Evolutionary conservation across 768 basidiomycete genomes (phyloP).

Genomic region (Lactarius akahatsu): DNA sequence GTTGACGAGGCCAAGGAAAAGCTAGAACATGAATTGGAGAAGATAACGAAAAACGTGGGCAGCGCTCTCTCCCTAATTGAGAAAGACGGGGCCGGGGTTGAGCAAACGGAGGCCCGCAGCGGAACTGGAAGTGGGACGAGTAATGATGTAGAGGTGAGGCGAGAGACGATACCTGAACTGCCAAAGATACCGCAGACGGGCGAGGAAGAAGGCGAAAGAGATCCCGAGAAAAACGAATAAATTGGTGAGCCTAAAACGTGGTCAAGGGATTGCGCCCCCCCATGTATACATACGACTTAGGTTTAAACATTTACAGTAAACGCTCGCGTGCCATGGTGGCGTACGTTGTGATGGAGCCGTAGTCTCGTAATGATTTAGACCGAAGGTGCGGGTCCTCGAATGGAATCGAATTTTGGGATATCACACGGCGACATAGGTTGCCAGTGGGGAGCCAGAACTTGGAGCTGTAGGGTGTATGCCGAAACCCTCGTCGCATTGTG

Average conservation of each 20-base stretch:
- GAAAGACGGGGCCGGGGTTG: neutral
- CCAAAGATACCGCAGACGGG: constrained; percentile 3
- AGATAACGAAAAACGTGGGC: constrained; percentile 13
- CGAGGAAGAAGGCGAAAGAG: neutral
- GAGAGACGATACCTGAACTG: neutral
- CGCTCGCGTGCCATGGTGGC: neutral
- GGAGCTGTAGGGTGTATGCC: neutral
- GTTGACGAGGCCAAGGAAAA: neutral
- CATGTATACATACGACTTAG: neutral
- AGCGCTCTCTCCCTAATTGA: constrained; percentile 15
- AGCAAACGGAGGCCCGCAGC: neutral
- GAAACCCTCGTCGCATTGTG: neutral
- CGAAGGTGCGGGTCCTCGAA: neutral
- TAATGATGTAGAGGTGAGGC: neutral
- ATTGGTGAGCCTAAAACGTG: neutral
- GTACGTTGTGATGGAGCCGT: neutral
- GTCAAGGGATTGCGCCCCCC: neutral
- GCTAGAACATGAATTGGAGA: constrained; percentile 19
- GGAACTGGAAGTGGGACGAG: neutral
- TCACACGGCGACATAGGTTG: neutral
- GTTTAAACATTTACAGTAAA: neutral
- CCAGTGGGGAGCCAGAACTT: neutral
- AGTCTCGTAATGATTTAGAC: neutral
- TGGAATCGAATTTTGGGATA: neutral
- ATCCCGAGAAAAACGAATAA: neutral